Evolutionary conservation across 805 yeast species (phyloP).

Genomic region (Yueomyces sinensis): DNA sequence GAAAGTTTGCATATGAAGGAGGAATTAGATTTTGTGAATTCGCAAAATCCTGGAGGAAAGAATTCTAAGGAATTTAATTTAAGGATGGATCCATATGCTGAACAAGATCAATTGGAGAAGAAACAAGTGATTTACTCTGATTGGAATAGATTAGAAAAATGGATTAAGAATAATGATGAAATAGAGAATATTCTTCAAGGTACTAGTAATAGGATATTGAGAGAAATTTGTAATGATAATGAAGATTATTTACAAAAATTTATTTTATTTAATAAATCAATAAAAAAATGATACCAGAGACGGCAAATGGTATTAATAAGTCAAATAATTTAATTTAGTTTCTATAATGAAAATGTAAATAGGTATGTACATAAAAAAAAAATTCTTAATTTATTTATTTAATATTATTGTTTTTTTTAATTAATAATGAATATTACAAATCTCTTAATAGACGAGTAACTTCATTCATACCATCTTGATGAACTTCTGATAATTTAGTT

Average conservation of each 20-base stretch:
- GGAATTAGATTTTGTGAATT: conserved; percentile 15
- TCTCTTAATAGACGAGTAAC: conserved; percentile 50
- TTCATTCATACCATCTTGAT: conserved; percentile 44
- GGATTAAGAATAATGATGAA: conserved; percentile 28
- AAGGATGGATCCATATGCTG: conserved; percentile 39
- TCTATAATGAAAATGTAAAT: no score
- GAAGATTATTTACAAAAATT: conserved; percentile 16
- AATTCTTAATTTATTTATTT: no score
- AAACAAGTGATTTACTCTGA: conserved; percentile 19
- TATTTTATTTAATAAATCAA: neutral
- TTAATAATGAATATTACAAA: no score
- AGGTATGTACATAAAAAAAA: no score
- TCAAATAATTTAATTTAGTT: no score
- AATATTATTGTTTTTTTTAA: no score
- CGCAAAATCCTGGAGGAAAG: conserved; percentile 6
- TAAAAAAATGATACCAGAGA: neutral
- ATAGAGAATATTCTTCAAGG: conserved; percentile 30
- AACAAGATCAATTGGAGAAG: conserved; percentile 25
- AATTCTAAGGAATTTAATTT: conserved; percentile 16
- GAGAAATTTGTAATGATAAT: conserved; percentile 26
- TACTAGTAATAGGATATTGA: conserved; percentile 24
- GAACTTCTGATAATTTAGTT: conserved; percentile 37
- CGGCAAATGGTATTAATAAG: no score
- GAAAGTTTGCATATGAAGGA: conserved; percentile 21
- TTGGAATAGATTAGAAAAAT: conserved; percentile 20